These are phyloP conservation scores for Lactuca sativa DNA, from an alignment of 129 eudicot species.

Conservation along the genomic window DNA sequence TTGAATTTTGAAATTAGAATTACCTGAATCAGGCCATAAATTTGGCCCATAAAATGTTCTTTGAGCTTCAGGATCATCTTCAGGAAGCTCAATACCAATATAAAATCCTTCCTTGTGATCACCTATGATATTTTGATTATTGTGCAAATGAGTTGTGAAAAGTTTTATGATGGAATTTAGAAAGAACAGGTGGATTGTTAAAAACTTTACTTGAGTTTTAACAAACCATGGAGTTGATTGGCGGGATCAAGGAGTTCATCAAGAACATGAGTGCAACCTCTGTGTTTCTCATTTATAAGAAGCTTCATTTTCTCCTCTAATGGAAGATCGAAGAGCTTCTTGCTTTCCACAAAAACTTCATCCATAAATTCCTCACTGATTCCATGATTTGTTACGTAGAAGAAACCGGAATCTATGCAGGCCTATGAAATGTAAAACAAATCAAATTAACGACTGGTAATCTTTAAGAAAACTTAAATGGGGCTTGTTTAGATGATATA, in stretches of 20 bases:
- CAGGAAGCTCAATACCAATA: slow-evolving; percentile 79
- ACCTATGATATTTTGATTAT: slow-evolving; percentile 39
- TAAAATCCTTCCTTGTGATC: slow-evolving; percentile 96
- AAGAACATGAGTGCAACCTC: slow-evolving; percentile 83
- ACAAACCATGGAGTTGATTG: slow-evolving; percentile 73
- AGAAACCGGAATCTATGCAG: slow-evolving; percentile 89
- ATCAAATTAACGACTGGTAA: background rate
- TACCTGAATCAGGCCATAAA: slow-evolving; percentile 61
- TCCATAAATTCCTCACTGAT: slow-evolving; percentile 82
- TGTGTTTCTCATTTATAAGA: slow-evolving; percentile 68
- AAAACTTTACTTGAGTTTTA: background rate
- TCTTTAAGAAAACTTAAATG: background rate
- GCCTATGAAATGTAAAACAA: slow-evolving; percentile 41
- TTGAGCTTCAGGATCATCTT: slow-evolving; percentile 67
- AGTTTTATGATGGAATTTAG: background rate
- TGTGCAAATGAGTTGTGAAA: background rate
- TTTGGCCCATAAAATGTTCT: slow-evolving; percentile 73
- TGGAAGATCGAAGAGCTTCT: slow-evolving; percentile 66
- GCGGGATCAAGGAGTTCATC: slow-evolving; percentile 83
- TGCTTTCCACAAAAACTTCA: slow-evolving; percentile 82
- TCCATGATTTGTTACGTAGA: slow-evolving; percentile 88
- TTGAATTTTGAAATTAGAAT: too few relatives aligned
- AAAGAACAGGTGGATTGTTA: background rate
- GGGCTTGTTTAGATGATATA: background rate
- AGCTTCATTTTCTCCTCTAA: slow-evolving; percentile 74